These are phyloP conservation scores for Plasmodium vinckei DNA, from an alignment of 169 alveolate species.

Conservation along the genomic window DNA sequence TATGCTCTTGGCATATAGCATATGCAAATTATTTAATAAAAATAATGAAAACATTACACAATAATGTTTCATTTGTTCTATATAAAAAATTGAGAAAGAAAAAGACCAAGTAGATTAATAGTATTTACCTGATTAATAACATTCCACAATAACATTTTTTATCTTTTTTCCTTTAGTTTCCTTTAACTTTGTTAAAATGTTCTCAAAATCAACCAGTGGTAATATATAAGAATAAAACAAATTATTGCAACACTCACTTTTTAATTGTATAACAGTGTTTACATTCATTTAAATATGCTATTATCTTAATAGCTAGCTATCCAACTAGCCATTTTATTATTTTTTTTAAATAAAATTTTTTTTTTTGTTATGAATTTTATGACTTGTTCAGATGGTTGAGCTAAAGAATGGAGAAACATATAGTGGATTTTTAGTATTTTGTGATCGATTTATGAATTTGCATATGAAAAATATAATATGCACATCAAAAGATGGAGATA, in stretches of 20 bases:
- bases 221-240: conserved; percentile 61
- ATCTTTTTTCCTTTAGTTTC: conserved; percentile 79
- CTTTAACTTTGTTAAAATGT: conserved; percentile 86
- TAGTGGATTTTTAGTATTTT: conserved; percentile 87
- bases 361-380: not conserved
- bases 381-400: conserved; percentile 84
- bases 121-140: too few relatives aligned
- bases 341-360: not conserved
- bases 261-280: not conserved
- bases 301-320: not conserved
- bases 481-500: conserved; percentile 88
- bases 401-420: conserved; percentile 90
- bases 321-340: not conserved
- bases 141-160: too few relatives aligned
- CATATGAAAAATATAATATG: conserved; percentile 88
- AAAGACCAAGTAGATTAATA: too few relatives aligned
- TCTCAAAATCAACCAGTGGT: conserved; percentile 90
- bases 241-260: not conserved
- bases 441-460: conserved; percentile 89
- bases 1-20: too few relatives aligned
- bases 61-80: too few relatives aligned
- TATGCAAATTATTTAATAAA: too few relatives aligned
- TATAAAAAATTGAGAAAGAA: too few relatives aligned
- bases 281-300: too few relatives aligned
- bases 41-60: too few relatives aligned